phyloP scores from a whole-genome alignment of 208 protist species.

The Trypanosomatidae sp. region DNA sequence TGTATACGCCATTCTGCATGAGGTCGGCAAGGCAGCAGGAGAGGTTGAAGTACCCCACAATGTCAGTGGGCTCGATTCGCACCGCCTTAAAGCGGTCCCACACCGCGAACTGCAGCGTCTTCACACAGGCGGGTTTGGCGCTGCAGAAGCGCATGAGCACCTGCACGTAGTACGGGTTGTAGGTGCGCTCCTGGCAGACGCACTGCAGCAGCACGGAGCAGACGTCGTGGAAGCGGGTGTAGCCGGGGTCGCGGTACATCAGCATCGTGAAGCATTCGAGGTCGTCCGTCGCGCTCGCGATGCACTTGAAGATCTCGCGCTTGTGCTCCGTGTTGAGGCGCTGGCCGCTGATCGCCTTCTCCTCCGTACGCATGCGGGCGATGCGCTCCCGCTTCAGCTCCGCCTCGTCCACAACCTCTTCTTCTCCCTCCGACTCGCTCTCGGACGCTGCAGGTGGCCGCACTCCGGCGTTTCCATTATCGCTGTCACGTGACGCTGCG shows the following conservation, averaged over 20 bases:
- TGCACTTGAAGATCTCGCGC: slow-evolving; percentile 67
- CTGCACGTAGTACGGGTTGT: slow-evolving; percentile 74
- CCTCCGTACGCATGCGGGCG: slow-evolving; percentile 48
- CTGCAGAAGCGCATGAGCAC: slow-evolving; percentile 77
- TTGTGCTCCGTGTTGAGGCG: slow-evolving; percentile 78
- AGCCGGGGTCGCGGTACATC: slow-evolving; percentile 71
- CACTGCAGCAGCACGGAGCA: slow-evolving; percentile 72
- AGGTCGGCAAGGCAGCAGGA: slow-evolving; percentile 50
- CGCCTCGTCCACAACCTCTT: slow-evolving; percentile 32
- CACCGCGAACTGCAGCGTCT: slow-evolving; percentile 78
- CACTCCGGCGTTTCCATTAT: too few species aligned
- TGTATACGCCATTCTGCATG: slow-evolving; percentile 56
- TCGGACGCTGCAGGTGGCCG: slow-evolving; percentile 4
- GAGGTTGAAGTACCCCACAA: slow-evolving; percentile 76
- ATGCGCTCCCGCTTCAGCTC: slow-evolving; percentile 41
- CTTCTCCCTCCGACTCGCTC: neutral
- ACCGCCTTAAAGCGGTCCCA: slow-evolving; percentile 86
- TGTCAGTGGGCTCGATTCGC: slow-evolving; percentile 53
- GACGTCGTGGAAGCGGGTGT: slow-evolving; percentile 64
- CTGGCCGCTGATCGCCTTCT: slow-evolving; percentile 69
- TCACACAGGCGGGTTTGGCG: slow-evolving; percentile 50
- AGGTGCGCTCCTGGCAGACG: slow-evolving; percentile 60
- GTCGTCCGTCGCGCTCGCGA: slow-evolving; percentile 63
- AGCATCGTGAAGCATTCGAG: slow-evolving; percentile 81
- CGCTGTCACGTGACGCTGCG: neutral